A percentile compares a stretch with the other conserved stretches of the same genome.
phyloP scores from a whole-genome alignment of 768 basidiomycete species.

The Ramaria sp. region DNA sequence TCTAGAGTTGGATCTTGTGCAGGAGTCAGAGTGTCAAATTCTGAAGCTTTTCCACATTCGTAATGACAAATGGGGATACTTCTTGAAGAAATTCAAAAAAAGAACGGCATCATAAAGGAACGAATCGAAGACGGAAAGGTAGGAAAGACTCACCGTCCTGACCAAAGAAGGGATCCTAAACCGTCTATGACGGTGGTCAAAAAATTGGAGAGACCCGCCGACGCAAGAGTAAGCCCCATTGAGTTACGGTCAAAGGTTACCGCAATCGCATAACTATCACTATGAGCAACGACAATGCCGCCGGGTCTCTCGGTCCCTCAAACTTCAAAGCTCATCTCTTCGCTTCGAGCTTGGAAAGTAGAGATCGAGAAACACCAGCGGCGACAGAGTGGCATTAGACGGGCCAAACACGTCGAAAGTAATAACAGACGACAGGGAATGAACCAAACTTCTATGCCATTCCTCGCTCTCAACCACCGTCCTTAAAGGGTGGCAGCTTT shows the following conservation, averaged over 20 bases:
- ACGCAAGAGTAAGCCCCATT: constrained; percentile 10
- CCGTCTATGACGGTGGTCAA: neutral
- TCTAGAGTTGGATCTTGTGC: neutral
- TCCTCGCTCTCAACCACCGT: constrained; percentile 6
- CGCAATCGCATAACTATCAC: constrained; percentile 11
- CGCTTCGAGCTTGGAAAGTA: neutral
- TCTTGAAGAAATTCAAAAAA: constrained; percentile 11
- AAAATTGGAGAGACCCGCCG: neutral
- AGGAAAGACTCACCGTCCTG: neutral
- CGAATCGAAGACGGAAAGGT: neutral
- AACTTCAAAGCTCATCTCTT: constrained; percentile 8
- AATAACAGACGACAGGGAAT: neutral
- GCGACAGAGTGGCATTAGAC: constrained; percentile 2
- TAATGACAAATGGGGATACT: neutral
- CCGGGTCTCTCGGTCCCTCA: neutral
- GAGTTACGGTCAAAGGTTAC: constrained; percentile 1
- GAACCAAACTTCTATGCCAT: neutral
- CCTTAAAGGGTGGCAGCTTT: constrained; percentile 10
- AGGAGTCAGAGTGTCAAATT: constrained; percentile 8
- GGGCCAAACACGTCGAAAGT: neutral
- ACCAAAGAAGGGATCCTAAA: neutral
- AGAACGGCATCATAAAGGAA: constrained; percentile 7
- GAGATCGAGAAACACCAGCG: neutral
- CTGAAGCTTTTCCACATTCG: constrained; percentile 3
- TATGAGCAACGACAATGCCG: constrained; percentile 7